phyloP scores from a whole-genome alignment of 441 rosid genomes.

The Adansonia rubrostipa region DNA sequence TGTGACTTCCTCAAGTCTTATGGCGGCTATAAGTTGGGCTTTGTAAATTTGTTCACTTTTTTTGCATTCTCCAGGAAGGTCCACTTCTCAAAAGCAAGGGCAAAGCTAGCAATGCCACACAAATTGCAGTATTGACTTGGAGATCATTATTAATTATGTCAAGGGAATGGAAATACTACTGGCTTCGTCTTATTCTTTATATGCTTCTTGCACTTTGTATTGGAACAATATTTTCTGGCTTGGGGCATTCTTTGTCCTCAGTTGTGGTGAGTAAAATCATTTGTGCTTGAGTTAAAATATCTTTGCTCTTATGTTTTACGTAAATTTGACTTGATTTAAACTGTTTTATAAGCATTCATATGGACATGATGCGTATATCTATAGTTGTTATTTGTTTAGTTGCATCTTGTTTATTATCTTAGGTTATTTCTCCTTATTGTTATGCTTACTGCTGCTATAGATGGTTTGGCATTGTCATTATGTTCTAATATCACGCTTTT shows the following conservation, averaged over 20 bases:
- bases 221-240: slow-evolving; percentile 85
- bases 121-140: slow-evolving; percentile 96
- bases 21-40: not conserved
- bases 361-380: not conserved
- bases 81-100: slow-evolving; percentile 91
- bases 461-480: not conserved
- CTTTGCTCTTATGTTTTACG: not conserved
- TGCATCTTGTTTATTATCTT: slow-evolving; percentile 14
- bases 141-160: slow-evolving; percentile 95
- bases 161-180: slow-evolving; percentile 97
- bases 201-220: slow-evolving; percentile 82
- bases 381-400: not conserved
- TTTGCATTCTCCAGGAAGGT: slow-evolving; percentile 68
- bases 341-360: not conserved
- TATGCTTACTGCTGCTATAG: slow-evolving; percentile 11
- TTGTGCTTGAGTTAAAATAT: not conserved
- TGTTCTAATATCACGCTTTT: not conserved
- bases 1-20: not conserved
- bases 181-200: slow-evolving; percentile 90
- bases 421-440: not conserved
- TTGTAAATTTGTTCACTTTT: slow-evolving; percentile 15
- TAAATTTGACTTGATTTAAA: not conserved
- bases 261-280: slow-evolving; percentile 72
- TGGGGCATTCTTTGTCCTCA: slow-evolving; percentile 93
- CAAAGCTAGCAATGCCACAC: slow-evolving; percentile 73